Evolutionary conservation across 2,329 filamentous ascomycete species (phyloP).

Genomic region (Coniochaeta ligniaria): DNA sequence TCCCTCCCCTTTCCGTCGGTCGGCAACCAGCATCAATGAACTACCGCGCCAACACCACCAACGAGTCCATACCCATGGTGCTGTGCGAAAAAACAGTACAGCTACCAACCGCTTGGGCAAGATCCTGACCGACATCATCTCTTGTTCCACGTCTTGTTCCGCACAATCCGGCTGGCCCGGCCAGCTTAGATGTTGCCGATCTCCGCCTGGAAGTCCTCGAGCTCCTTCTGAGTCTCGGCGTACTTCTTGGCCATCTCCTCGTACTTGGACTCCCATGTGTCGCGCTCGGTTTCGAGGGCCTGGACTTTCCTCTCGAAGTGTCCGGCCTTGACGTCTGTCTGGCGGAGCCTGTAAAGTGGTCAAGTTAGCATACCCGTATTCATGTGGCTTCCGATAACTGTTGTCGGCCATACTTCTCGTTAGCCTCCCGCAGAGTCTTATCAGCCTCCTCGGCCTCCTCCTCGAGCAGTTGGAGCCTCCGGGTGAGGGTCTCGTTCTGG

Average conservation of each 20-base stretch:
- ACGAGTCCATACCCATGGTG: neutral
- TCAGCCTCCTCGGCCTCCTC: conserved; percentile 97
- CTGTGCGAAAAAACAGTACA: neutral
- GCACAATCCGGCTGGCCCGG: neutral
- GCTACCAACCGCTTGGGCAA: neutral
- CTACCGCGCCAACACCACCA: neutral
- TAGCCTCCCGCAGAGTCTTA: conserved; percentile 92
- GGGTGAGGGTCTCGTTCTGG: conserved; percentile 85
- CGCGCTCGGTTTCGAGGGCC: conserved; percentile 83
- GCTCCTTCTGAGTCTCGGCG: conserved; percentile 73
- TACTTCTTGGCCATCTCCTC: conserved; percentile 96
- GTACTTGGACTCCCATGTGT: conserved; percentile 96
- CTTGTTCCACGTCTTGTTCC: neutral
- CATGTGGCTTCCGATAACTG: conserved; percentile 6
- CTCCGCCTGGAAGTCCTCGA: conserved; percentile 84
- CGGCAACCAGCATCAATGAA: neutral
- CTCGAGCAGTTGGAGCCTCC: conserved; percentile 91
- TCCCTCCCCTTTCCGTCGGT: neutral
- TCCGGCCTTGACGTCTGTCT: conserved; percentile 98
- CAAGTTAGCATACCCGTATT: conserved; percentile 12
- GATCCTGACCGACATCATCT: neutral
- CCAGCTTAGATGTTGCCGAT: conserved; percentile 79
- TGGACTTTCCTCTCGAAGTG: conserved; percentile 99
- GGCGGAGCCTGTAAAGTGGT: conserved; percentile 66
- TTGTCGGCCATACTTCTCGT: conserved; percentile 77